A percentile compares a stretch with the other conserved stretches of the same genome.
Evolutionary conservation across 768 basidiomycete genomes (phyloP).

Genomic region (Floccularia luteovirens): DNA sequence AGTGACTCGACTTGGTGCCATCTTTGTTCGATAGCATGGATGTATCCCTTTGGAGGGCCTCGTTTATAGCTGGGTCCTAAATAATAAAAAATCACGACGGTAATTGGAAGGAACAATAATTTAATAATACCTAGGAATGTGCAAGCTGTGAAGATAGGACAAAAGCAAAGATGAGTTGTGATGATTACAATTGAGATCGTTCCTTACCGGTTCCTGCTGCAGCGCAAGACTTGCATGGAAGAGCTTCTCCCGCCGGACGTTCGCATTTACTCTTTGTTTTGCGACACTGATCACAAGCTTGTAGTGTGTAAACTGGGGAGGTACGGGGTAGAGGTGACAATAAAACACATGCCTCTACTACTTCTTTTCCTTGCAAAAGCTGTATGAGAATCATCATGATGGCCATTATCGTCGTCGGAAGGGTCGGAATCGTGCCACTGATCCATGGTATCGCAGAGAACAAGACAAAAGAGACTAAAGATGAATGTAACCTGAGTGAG

Average conservation of each 20-base stretch:
- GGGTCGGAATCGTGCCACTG: slow-evolving; percentile 57
- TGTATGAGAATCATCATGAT: slow-evolving; percentile 26
- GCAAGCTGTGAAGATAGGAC: slow-evolving; percentile 35
- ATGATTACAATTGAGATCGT: neutral
- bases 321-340: neutral
- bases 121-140: slow-evolving; percentile 49
- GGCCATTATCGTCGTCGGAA: slow-evolving; percentile 46
- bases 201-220: slow-evolving; percentile 44
- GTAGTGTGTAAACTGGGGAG: slow-evolving; percentile 5
- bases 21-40: slow-evolving; percentile 86
- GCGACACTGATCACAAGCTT: slow-evolving; percentile 83
- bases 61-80: slow-evolving; percentile 75
- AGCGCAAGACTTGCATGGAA: slow-evolving; percentile 57
- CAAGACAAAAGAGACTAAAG: slow-evolving; percentile 12
- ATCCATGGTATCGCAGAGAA: slow-evolving; percentile 27
- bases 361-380: slow-evolving; percentile 52
- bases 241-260: slow-evolving; percentile 34
- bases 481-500: slow-evolving; percentile 8
- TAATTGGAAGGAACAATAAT: slow-evolving; percentile 1
- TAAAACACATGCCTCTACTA: slow-evolving; percentile 41
- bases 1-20: slow-evolving; percentile 91
- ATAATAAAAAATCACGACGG: neutral
- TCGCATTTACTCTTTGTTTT: slow-evolving; percentile 89
- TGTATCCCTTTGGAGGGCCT: slow-evolving; percentile 86
- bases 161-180: slow-evolving; percentile 10